Base-by-base conservation (phyloP, 2,329 filamentous ascomycete species). In the Curvularia sp. region DNA sequence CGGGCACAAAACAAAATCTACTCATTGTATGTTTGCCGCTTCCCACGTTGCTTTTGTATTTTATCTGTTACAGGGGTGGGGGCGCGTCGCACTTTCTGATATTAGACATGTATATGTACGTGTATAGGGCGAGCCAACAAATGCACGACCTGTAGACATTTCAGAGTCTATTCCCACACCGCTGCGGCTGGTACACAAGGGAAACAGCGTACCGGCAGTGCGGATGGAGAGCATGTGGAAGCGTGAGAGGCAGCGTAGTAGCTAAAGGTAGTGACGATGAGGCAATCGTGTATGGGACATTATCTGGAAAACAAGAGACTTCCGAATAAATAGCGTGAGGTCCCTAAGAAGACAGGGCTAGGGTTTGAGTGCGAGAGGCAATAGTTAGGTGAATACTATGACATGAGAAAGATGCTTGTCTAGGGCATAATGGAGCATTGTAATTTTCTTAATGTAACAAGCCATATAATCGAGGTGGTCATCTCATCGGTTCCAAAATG, bases 401-500 rank as follows among this genome's bases (percentile, higher is more conserved):
- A n/a, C 15, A 4, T 8, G 15, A 36, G 18, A 30, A 18, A 8
- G 2, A 18, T 2, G 12, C 6, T n/a, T 18, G n/a, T 18, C 53
- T 56, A 15, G 30, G 9, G 3, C 5, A 9, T 25, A 6, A 25
- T 13, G 25, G 9, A 23, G 18, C 38, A 21, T 21, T 13, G 10
- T 21, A 5, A 23, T 23, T 30, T 39, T 19, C 6, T n/a, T 25
- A 13, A 46, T 30, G 23, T 2, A 25, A 18, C 1, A 49, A 30
- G 1, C 1, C 42, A 36, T 32, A 59, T 30, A 65, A n/a, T 43
- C 23, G 8, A 27, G 12, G 5, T 27, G 13, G 2, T 43, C 12
- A 43, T 60, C 57, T 57, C 43, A 68, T 58, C 32, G 74, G 72
- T 39, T 73, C 64, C 42, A 82, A 57, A n/a, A 96, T 89, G 64